Conservation (phyloP, 441 rosid genomes). For the Euphorbia celastroides region DNA sequence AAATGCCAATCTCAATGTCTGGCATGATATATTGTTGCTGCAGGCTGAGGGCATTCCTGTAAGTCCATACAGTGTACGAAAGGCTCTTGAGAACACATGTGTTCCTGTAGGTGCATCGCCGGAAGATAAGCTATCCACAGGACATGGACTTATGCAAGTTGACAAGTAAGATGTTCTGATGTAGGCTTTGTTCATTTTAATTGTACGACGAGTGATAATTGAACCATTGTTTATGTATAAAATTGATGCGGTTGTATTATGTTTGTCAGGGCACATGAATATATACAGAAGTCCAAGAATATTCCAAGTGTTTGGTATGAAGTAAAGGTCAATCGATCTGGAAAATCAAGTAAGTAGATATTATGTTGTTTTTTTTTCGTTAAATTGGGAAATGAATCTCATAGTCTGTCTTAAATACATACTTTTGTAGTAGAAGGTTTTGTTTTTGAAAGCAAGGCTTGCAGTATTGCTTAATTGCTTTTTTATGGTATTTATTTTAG, state of each 20-base stretch:
- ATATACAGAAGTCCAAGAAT: constrained; percentile 49
- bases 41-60: constrained; percentile 82
- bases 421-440: not conserved
- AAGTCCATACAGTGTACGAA: constrained; percentile 85
- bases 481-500: not conserved
- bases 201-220: constrained; percentile 13
- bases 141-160: constrained; percentile 97
- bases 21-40: constrained; percentile 23
- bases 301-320: constrained; percentile 65
- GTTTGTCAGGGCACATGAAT: constrained; percentile 72
- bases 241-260: constrained; percentile 20
- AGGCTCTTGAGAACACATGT: constrained; percentile 88
- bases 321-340: constrained; percentile 70
- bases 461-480: not conserved
- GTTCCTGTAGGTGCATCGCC: constrained; percentile 61
- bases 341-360: constrained; percentile 68
- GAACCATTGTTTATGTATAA: constrained; percentile 18
- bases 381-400: not conserved
- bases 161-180: constrained; percentile 60
- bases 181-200: constrained; percentile 10
- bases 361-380: not conserved
- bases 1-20: constrained; percentile 20
- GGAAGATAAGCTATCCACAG: constrained; percentile 84
- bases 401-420: not conserved
- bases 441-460: not conserved